Evolutionary conservation across 73 alveolate species (phyloP).

Genomic region (Paraurostyla sp.): DNA sequence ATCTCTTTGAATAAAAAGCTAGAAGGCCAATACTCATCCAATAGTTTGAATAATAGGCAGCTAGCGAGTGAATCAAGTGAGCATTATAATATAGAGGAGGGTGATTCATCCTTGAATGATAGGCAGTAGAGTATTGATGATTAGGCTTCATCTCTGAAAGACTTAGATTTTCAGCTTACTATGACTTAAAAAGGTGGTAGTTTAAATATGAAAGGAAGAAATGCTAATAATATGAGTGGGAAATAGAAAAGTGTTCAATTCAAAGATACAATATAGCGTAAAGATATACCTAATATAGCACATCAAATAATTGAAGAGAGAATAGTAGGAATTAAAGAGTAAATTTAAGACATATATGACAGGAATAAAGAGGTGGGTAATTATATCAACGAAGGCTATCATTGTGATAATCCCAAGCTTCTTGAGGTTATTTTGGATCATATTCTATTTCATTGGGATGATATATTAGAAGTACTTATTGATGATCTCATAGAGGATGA

Average conservation of each 20-base stretch:
- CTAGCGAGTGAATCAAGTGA: slow-evolving; percentile 20
- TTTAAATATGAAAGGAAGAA: background rate
- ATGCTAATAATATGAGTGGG: too few species aligned
- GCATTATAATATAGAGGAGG: background rate
- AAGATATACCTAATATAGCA: slow-evolving; percentile 19
- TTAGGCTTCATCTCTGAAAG: background rate
- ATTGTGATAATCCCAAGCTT: slow-evolving; percentile 7
- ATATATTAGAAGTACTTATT: slow-evolving; percentile 32
- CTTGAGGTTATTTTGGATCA: slow-evolving; percentile 34
- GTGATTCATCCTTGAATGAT: background rate
- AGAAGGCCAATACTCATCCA: too few species aligned
- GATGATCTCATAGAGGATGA: slow-evolving; percentile 30
- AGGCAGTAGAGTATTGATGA: too few species aligned
- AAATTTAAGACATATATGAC: background rate
- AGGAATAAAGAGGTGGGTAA: background rate
- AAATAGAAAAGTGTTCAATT: slow-evolving; percentile 6
- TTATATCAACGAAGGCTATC: background rate
- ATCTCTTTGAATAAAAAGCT: background rate
- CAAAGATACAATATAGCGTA: background rate
- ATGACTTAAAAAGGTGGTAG: slow-evolving; percentile 1
- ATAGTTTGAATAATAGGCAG: too few species aligned
- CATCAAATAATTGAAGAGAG: background rate
- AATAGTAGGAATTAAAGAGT: background rate
- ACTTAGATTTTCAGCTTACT: slow-evolving; percentile 26
- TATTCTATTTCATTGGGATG: slow-evolving; percentile 51